phyloP scores from a whole-genome alignment of 768 basidiomycete genomes.

The Brasilioporus rufonigricans region DNA sequence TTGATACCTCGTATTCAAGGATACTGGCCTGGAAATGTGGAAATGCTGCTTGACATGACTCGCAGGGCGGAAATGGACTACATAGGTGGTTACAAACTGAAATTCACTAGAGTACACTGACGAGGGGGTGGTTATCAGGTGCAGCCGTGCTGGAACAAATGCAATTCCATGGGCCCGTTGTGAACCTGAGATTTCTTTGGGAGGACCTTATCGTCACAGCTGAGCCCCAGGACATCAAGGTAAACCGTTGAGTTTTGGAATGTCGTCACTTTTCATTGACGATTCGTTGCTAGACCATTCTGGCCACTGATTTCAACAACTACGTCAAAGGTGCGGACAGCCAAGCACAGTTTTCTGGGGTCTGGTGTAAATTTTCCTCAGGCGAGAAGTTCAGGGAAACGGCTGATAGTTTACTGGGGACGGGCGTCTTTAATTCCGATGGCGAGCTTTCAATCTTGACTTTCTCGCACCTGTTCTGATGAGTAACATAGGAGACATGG shows the following conservation, averaged over 20 bases:
- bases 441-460: constrained; percentile 26
- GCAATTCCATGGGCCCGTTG: constrained; percentile 22
- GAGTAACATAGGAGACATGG: constrained; percentile 55
- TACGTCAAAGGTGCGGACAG: constrained; percentile 40
- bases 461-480: constrained; percentile 1
- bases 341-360: neutral
- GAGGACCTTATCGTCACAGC: constrained; percentile 46
- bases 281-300: constrained; percentile 30
- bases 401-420: constrained; percentile 40
- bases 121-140: constrained; percentile 17
- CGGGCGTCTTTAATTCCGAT: constrained; percentile 57
- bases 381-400: constrained; percentile 33
- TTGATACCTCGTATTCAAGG: constrained; percentile 33
- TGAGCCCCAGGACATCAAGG: constrained; percentile 49
- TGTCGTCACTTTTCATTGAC: neutral
- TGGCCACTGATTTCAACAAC: constrained; percentile 43
- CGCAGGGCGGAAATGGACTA: constrained; percentile 30
- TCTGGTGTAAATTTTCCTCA: constrained; percentile 10
- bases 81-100: constrained; percentile 26
- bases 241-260: neutral
- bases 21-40: constrained; percentile 33
- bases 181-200: constrained; percentile 51
- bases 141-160: constrained; percentile 22
- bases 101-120: neutral
- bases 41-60: constrained; percentile 27